These are phyloP conservation scores for Mycena latifolia DNA, from an alignment of 768 basidiomycete genomes.

Conservation along the genomic window DNA sequence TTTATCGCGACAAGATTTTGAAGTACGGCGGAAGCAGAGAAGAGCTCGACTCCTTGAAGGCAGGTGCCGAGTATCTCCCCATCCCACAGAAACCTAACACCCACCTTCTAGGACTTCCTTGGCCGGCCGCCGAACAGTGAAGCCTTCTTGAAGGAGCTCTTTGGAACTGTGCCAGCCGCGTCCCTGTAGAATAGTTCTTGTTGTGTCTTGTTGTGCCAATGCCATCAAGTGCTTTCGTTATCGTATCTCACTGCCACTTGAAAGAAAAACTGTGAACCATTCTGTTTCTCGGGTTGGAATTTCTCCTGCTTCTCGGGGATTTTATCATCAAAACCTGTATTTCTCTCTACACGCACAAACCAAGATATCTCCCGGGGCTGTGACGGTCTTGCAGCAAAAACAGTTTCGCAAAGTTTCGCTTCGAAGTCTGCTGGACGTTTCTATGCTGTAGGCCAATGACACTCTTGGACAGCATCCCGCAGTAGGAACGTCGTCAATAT, in stretches of 20 bases:
- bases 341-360: no score
- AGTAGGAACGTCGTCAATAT: no score
- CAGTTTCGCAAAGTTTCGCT: no score
- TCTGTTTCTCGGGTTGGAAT: no score
- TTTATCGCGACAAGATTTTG: slow-evolving; percentile 84
- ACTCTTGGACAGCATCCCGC: no score
- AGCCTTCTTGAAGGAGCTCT: slow-evolving; percentile 79
- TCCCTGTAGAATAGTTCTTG: slow-evolving; percentile 3
- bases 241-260: background rate
- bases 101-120: slow-evolving; percentile 72
- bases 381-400: no score
- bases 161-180: slow-evolving; percentile 53
- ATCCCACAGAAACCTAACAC: background rate
- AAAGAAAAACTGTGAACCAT: no score
- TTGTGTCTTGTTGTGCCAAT: background rate
- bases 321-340: no score
- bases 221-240: background rate
- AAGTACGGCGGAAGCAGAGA: slow-evolving; percentile 82
- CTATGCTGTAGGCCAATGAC: no score
- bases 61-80: slow-evolving; percentile 39
- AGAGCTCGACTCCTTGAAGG: slow-evolving; percentile 84
- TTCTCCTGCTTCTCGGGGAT: no score
- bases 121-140: slow-evolving; percentile 80
- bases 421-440: no score
- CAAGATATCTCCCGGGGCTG: no score